Conservation (phyloP, 805 yeast species). For the Cyberlindnera euphorbiae region DNA sequence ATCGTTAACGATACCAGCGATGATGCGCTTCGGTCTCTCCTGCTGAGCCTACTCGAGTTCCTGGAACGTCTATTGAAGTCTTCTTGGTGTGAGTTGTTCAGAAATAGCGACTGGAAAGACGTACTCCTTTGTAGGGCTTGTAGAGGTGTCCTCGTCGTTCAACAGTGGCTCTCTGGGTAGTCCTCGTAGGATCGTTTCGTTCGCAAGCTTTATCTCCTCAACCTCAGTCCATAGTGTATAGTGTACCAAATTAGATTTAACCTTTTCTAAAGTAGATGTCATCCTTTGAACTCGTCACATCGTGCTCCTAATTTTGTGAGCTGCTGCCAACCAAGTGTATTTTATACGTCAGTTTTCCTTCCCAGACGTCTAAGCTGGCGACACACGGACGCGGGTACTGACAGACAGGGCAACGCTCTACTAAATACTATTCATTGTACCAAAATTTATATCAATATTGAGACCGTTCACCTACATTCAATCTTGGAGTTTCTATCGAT, state of each 20-base stretch:
- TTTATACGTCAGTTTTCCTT: no score
- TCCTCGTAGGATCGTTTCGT: conserved; percentile 13
- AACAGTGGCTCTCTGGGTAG: conserved; percentile 22
- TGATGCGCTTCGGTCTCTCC: conserved; percentile 44
- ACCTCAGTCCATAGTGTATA: conserved; percentile 24
- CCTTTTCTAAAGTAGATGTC: conserved; percentile 9
- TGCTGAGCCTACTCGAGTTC: no score
- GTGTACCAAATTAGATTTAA: conserved; percentile 19
- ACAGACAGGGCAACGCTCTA: no score
- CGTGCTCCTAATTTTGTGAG: neutral
- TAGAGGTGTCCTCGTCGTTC: conserved; percentile 11
- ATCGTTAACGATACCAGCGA: conserved; percentile 51
- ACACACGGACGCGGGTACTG: no score
- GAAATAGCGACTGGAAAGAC: conserved; percentile 4
- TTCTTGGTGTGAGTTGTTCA: conserved; percentile 30
- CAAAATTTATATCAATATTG: no score
- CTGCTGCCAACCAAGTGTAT: no score
- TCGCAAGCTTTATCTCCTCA: conserved; percentile 8
- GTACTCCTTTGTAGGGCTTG: conserved; percentile 2
- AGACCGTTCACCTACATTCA: no score
- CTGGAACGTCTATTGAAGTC: conserved; percentile 38
- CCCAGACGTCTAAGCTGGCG: no score
- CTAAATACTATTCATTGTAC: no score
- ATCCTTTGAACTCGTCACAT: neutral
- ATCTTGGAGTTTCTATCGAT: no score